phyloP scores from a whole-genome alignment of 805 yeast genomes.

The Saccharomycopsis fodiens region DNA sequence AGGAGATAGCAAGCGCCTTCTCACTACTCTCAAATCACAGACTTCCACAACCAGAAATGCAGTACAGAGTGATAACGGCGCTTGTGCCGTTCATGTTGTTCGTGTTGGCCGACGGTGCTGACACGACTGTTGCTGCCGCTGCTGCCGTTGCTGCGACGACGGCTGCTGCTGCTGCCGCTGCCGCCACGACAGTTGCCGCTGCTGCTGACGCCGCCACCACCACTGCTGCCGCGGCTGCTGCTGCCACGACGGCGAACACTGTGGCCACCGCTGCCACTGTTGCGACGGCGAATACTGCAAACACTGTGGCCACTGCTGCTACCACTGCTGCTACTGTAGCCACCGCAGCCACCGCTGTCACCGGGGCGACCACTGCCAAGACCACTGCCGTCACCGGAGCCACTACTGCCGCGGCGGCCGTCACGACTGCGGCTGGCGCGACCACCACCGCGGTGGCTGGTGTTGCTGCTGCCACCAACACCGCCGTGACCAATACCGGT shows the following conservation, averaged over 20 bases:
- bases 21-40: no score
- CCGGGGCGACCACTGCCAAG: conserved; percentile 20
- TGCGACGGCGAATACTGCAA: conserved; percentile 3
- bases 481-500: conserved; percentile 20
- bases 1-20: no score
- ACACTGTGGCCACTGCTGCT: conserved; percentile 5
- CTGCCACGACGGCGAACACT: conserved; percentile 8
- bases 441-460: conserved; percentile 18
- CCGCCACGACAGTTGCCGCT: conserved; percentile 15
- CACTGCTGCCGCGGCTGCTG: conserved; percentile 6
- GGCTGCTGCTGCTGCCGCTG: conserved; percentile 24
- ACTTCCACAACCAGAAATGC: no score
- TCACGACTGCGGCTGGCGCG: conserved; percentile 15
- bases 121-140: no score
- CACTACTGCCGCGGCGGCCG: conserved; percentile 12
- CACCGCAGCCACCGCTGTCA: conserved; percentile 13
- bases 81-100: no score
- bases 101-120: no score
- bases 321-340: conserved; percentile 9
- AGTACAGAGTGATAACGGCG: no score
- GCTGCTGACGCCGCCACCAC: conserved; percentile 8
- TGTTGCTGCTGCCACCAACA: conserved; percentile 16
- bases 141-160: background rate
- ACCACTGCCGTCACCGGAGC: conserved; percentile 15
- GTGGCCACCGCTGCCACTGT: conserved; percentile 16